Evolutionary conservation across 129 eudicot genomes (phyloP).

Genomic region (Pulicaria dysenterica): DNA sequence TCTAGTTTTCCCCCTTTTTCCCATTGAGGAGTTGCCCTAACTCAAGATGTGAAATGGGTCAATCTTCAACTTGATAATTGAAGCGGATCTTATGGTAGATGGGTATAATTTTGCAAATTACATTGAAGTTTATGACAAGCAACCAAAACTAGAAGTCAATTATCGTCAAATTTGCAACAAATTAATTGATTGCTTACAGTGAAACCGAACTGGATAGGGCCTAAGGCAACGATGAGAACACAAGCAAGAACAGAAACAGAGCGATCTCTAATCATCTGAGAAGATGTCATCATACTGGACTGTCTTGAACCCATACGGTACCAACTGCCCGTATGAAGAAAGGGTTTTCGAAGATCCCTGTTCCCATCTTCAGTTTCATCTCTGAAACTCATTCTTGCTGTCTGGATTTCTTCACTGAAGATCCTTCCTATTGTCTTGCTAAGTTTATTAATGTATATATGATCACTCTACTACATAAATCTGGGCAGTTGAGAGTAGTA

Average conservation of each 20-base stretch:
- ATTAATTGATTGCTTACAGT: conserved; percentile 57
- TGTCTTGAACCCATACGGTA: conserved; percentile 91
- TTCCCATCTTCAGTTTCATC: conserved; percentile 66
- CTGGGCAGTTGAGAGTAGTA: too few relatives aligned
- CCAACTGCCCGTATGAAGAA: conserved; percentile 96
- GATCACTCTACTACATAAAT: too few relatives aligned
- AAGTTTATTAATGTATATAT: too few relatives aligned
- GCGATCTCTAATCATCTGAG: conserved; percentile 81
- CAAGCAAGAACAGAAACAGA: conserved; percentile 95
- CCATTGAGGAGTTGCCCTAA: neutral
- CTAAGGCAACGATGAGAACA: conserved; percentile 87
- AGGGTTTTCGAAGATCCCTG: conserved; percentile 78
- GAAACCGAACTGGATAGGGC: conserved; percentile 96
- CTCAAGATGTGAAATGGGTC: conserved; percentile 13
- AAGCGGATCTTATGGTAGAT: conserved; percentile 13
- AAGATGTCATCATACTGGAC: conserved; percentile 86
- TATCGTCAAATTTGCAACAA: conserved; percentile 1
- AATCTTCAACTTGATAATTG: neutral
- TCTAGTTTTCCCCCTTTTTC: neutral
- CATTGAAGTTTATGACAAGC: conserved; percentile 17
- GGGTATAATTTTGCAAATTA: neutral
- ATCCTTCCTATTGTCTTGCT: neutral
- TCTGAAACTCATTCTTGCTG: conserved; percentile 58
- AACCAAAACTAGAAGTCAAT: neutral
- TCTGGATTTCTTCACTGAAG: neutral